Conservation (phyloP, 2,329 filamentous ascomycete genomes). For the Penicillium nordicum region DNA sequence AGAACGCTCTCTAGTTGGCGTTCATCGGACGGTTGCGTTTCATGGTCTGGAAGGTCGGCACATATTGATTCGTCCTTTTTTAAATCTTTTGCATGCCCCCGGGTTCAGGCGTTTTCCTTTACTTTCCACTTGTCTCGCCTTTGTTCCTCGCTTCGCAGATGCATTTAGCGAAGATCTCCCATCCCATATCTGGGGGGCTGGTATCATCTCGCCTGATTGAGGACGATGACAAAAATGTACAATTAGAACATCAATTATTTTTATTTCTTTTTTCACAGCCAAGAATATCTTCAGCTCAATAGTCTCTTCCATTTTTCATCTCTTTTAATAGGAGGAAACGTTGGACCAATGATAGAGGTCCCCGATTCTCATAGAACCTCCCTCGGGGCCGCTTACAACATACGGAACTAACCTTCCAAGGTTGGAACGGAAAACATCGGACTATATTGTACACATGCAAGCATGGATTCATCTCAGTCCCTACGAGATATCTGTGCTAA, state of each 20-base stretch:
- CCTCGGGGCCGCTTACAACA: no score
- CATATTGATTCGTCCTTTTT: neutral
- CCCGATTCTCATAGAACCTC: neutral
- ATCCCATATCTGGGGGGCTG: neutral
- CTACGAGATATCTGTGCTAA: slow-evolving; percentile 6
- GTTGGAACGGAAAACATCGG: neutral
- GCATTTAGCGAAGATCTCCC: neutral
- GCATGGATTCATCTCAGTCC: slow-evolving; percentile 1
- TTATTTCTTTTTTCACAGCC: neutral
- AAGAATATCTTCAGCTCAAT: neutral
- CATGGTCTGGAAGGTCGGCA: slow-evolving; percentile 1
- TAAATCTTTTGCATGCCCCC: slow-evolving; percentile 3
- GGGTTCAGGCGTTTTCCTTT: slow-evolving; percentile 1
- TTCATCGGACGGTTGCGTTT: slow-evolving; percentile 5
- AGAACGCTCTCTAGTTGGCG: slow-evolving; percentile 9
- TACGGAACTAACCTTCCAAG: neutral
- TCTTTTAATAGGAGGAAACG: neutral
- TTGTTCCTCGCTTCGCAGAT: neutral
- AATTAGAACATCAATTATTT: neutral
- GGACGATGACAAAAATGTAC: slow-evolving; percentile 4
- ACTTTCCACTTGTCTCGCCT: neutral
- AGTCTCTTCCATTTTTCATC: neutral
- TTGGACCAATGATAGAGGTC: neutral
- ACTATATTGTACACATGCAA: neutral
- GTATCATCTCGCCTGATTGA: neutral